phyloP scores from a whole-genome alignment of 441 rosid genomes.

The Omphalea diandra region DNA sequence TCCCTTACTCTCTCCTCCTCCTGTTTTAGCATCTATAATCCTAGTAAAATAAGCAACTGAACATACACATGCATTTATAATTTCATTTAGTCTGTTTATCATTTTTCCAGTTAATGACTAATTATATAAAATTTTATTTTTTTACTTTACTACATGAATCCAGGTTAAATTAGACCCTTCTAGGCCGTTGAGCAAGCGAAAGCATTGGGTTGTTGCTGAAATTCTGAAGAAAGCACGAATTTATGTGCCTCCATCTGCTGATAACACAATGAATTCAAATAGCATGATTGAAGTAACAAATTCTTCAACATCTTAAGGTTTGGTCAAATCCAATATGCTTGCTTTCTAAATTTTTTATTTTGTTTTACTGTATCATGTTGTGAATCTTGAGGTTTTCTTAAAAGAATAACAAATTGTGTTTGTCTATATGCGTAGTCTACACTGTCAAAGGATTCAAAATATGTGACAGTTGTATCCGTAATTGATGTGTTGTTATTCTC shows the following conservation, averaged over 20 bases:
- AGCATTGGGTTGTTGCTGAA: conserved; percentile 87
- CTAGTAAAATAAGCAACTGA: neutral
- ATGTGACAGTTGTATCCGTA: neutral
- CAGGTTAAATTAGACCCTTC: conserved; percentile 89
- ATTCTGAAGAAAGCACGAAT: conserved; percentile 83
- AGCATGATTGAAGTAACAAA: conserved; percentile 18
- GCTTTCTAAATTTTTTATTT: neutral
- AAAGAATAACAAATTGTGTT: neutral
- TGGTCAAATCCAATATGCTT: neutral
- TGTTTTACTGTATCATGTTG: neutral
- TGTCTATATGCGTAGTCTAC: neutral
- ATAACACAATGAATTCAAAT: conserved; percentile 25
- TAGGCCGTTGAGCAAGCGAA: conserved; percentile 82
- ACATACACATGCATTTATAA: neutral
- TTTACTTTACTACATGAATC: neutral
- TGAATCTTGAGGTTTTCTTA: neutral
- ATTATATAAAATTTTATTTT: neutral
- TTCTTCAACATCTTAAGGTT: conserved; percentile 36
- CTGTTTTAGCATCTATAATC: neutral
- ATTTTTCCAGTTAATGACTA: neutral
- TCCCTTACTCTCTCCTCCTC: too few species aligned
- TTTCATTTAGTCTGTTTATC: neutral
- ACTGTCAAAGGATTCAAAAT: neutral
- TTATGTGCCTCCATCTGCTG: conserved; percentile 53
- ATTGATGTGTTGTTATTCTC: neutral